Percentiles rank a stretch among this genome's conserved stretches.
These are phyloP conservation scores for Fraxinus greggii DNA, from an alignment of 305 asterid species.

Conservation along the genomic window DNA sequence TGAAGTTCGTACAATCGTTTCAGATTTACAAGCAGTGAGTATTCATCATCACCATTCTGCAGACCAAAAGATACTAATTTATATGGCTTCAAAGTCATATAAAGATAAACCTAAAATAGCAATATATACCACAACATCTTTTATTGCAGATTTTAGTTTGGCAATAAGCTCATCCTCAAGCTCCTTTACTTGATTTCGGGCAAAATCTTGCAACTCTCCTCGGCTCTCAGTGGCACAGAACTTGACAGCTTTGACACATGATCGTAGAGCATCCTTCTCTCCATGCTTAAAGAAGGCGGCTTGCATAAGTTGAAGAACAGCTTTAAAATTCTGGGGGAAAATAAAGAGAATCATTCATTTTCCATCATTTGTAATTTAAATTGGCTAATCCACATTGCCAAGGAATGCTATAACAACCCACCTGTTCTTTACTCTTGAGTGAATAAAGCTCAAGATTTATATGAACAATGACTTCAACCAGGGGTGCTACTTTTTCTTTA, in stretches of 20 bases:
- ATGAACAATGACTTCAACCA: conserved; percentile 71
- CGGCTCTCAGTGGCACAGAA: conserved; percentile 80
- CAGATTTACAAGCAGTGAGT: conserved; percentile 76
- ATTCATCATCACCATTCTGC: conserved; percentile 97
- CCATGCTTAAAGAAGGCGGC: conserved; percentile 87
- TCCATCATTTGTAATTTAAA: conserved; percentile 11
- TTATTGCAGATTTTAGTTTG: conserved; percentile 72
- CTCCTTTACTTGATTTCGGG: conserved; percentile 69
- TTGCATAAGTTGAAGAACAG: conserved; percentile 63
- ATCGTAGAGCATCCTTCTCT: conserved; percentile 85
- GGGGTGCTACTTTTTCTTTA: conserved; percentile 74
- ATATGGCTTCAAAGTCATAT: conserved; percentile 26
- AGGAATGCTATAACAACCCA: conserved; percentile 24
- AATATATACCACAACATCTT: conserved; percentile 71
- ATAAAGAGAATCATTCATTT: too few species aligned
- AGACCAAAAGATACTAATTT: conserved; percentile 27
- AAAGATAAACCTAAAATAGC: conserved; percentile 14
- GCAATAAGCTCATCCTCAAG: conserved; percentile 71
- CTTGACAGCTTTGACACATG: conserved; percentile 81
- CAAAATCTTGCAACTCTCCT: conserved; percentile 85
- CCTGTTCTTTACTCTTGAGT: conserved; percentile 91
- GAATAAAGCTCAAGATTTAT: conserved; percentile 87
- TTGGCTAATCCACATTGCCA: conserved; percentile 17
- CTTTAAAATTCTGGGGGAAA: conserved; percentile 85
- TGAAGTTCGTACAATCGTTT: conserved; percentile 92